Evolutionary conservation across 257 asterid genomes (phyloP), one percentile per base, ranked within the genome.

Genomic region (Solanum bulbocastanum): DNA sequence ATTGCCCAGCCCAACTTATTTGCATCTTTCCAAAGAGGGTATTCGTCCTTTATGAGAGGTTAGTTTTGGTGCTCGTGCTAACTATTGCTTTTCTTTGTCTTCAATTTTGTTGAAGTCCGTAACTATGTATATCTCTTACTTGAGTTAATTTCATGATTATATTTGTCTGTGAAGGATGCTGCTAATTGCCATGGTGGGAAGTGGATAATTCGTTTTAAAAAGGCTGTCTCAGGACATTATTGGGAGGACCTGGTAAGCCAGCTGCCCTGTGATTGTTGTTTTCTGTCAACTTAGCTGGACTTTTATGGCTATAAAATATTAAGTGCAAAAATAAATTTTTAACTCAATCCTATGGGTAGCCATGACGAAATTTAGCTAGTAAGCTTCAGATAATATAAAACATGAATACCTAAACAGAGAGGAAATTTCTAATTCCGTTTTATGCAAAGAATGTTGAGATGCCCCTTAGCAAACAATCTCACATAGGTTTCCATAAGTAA

Each of bases 21-120:
- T 97, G 92, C 99, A 97, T 94, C 94, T 96, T 68, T 96, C 96
- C 94, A 97, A 97, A 93, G 99, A 93, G 35, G 99, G 99, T 74
- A 97, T 95, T 68, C 99, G 95, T 85, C 99, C 99, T 14, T 88
- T 96, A 66, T 97, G 99, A 98, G 99, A 97, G 99, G 99, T 95
- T 91, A 73, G 52, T 10, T 88, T 82, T 86, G 79, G 25, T 27
- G 89, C 86, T 82, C 87, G 84, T 27, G 74, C 75, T 69, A 30
- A 46, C 85, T 14, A 65, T 74, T 75, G 49, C 46, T 68, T 44
- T 52, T 14, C 40, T 36, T 8, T 1, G n/a, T 78, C 33, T 58
- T 78, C 84, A 78, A 25, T 78, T 78, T 78, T 32, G 14, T 25
- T 40, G 3, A 78, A 40, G 37, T 42, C 37, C 52, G 7, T 42